Evolutionary conservation across 495 filamentous ascomycete species (phyloP).

Genomic region (Penicillium ochrochloron): DNA sequence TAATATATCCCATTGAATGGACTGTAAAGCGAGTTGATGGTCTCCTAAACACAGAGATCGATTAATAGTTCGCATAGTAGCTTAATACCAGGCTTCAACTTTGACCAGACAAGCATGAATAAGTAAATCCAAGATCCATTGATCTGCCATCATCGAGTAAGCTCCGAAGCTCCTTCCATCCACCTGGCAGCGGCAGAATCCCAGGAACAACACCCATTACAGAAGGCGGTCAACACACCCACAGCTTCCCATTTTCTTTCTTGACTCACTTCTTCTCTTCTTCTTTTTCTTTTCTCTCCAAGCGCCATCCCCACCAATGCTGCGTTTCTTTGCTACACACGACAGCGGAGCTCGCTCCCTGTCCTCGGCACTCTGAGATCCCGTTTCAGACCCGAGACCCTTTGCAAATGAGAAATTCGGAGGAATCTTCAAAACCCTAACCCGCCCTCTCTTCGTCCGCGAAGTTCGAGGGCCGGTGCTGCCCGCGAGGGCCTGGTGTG

Average conservation of each 20-base stretch:
- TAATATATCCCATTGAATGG: too few relatives aligned
- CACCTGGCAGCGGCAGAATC: constrained; percentile 10
- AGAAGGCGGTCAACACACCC: constrained; percentile 22
- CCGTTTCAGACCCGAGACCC: constrained; percentile 25
- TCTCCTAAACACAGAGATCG: too few relatives aligned
- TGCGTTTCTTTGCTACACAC: constrained; percentile 99
- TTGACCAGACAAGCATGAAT: too few relatives aligned
- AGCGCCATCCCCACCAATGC: constrained; percentile 95
- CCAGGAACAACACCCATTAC: neutral
- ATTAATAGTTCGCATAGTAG: too few relatives aligned
- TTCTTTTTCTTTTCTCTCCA: constrained; percentile 57
- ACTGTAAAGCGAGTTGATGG: neutral
- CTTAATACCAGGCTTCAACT: too few relatives aligned
- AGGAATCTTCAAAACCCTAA: constrained; percentile 84
- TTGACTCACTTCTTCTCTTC: constrained; percentile 24
- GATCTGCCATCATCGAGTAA: neutral
- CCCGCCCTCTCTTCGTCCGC: constrained; percentile 41
- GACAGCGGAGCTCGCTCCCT: constrained; percentile 41
- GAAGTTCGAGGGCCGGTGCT: constrained; percentile 54
- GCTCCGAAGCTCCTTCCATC: neutral
- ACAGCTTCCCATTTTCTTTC: constrained; percentile 23
- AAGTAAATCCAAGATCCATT: neutral
- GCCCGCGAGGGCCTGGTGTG: constrained; percentile 94
- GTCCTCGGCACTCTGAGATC: constrained; percentile 30
- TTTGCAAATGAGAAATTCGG: constrained; percentile 99